Percentiles rank a stretch among this genome's conserved stretches.
Conservation (phyloP, 495 filamentous ascomycete genomes). For the Aspergillus cristatus region DNA sequence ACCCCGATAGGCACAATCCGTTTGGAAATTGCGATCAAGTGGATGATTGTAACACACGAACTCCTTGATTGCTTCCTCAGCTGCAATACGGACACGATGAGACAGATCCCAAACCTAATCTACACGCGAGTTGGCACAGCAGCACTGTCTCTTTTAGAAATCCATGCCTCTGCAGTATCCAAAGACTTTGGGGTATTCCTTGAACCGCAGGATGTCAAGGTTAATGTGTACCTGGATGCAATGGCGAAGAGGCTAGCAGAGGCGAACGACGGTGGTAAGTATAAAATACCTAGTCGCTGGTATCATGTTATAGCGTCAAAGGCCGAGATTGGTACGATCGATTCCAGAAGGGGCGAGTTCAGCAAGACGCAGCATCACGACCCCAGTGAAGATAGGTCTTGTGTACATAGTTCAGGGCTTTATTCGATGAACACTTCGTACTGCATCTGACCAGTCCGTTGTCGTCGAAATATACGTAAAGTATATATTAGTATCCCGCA, state of each 20-base stretch:
- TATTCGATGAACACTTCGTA: too few species aligned
- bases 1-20: conserved; percentile 31
- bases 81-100: conserved; percentile 30
- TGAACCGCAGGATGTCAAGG: conserved; percentile 30
- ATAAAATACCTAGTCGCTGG: conserved; percentile 31
- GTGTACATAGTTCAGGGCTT: too few species aligned
- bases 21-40: conserved; percentile 40
- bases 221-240: conserved; percentile 36
- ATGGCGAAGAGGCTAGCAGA: conserved; percentile 28
- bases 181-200: conserved; percentile 36
- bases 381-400: too few species aligned
- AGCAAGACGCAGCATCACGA: conserved; percentile 7
- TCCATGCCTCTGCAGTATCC: conserved; percentile 38
- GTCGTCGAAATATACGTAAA: too few species aligned
- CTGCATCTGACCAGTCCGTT: too few species aligned
- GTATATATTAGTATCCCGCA: too few species aligned
- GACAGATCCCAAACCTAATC: conserved; percentile 35
- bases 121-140: conserved; percentile 37
- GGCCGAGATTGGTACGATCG: conserved; percentile 29
- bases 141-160: conserved; percentile 39
- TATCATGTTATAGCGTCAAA: conserved; percentile 27
- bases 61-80: conserved; percentile 37
- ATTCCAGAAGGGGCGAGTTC: conserved; percentile 18
- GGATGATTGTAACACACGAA: conserved; percentile 40
- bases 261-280: conserved; percentile 29